Evolutionary conservation across 2,329 filamentous ascomycete species (phyloP).

Genomic region (Pseudocercospora musae): DNA sequence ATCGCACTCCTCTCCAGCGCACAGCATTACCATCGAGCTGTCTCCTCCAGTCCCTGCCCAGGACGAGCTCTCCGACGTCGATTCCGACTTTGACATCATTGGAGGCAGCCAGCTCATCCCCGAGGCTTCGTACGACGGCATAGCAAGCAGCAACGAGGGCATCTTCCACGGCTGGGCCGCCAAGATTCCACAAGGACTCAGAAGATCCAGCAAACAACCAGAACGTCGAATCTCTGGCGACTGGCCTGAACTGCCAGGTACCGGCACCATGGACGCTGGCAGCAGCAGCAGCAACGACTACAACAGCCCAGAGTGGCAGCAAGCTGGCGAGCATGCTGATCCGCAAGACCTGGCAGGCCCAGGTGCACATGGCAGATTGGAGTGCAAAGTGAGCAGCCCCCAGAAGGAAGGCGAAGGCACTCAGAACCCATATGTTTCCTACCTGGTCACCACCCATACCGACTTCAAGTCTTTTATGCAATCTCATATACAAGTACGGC

Average conservation of each 20-base stretch:
- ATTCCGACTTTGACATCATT: conserved; percentile 20
- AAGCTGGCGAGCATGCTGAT: conserved; percentile 51
- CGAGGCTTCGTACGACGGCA: conserved; percentile 15
- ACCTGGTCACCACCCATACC: conserved; percentile 86
- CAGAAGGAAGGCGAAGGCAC: conserved; percentile 95
- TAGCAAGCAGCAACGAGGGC: conserved; percentile 10
- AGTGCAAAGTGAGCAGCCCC: conserved; percentile 78
- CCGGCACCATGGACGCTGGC: conserved; percentile 29
- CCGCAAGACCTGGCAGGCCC: conserved; percentile 60
- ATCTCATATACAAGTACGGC: conserved; percentile 71
- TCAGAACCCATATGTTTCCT: conserved; percentile 95
- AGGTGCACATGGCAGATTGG: conserved; percentile 68
- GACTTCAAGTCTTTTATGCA: conserved; percentile 92
- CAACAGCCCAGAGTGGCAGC: conserved; percentile 72
- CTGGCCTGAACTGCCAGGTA: conserved; percentile 10
- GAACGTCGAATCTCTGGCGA: background rate
- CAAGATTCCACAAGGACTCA: background rate
- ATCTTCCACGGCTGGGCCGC: conserved; percentile 8
- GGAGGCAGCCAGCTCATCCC: conserved; percentile 12
- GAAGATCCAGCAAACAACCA: background rate
- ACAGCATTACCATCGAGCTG: conserved; percentile 16
- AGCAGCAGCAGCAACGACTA: conserved; percentile 60
- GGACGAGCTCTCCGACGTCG: conserved; percentile 9
- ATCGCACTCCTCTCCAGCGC: background rate
- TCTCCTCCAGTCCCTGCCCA: background rate